Percentiles rank a stretch among this genome's conserved stretches.
Conservation (phyloP, 768 basidiomycete genomes). For the Clitopilus hobsonii region DNA sequence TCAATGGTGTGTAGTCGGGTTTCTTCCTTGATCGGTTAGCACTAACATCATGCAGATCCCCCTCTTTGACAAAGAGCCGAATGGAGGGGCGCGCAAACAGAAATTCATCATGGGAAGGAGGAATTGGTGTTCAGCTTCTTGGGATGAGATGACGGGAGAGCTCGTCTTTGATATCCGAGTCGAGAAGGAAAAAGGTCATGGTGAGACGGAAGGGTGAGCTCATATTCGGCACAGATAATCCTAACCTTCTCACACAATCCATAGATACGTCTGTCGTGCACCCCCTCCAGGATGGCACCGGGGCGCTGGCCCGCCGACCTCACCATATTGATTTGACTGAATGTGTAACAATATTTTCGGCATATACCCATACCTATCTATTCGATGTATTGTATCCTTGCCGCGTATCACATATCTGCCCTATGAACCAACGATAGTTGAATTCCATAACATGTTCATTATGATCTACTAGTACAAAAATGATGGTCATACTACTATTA, state of each 20-base stretch:
- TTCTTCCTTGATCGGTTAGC: neutral
- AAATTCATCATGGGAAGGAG: constrained; percentile 83
- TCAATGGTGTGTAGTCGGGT: constrained; percentile 52
- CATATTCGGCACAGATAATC: neutral
- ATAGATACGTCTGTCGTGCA: constrained; percentile 16
- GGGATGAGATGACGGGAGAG: constrained; percentile 54
- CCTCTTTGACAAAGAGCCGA: constrained; percentile 70
- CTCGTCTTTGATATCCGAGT: constrained; percentile 81
- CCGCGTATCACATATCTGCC: too few species aligned
- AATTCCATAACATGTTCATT: too few species aligned
- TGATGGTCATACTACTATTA: too few species aligned
- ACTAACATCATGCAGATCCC: constrained; percentile 51
- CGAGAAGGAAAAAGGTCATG: constrained; percentile 78
- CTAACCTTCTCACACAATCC: neutral
- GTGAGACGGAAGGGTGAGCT: constrained; percentile 70
- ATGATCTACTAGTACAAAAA: too few species aligned
- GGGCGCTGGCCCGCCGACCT: neutral
- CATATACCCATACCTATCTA: too few species aligned
- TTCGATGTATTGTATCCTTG: too few species aligned
- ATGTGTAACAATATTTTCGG: too few species aligned
- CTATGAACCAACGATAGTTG: too few species aligned
- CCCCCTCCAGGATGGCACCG: constrained; percentile 19
- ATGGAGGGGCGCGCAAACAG: constrained; percentile 70
- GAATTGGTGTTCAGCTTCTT: constrained; percentile 79
- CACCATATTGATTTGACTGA: too few species aligned